These are phyloP conservation scores for Amoebophrya sp. DNA, from an alignment of 169 alveolate species.

Conservation along the genomic window DNA sequence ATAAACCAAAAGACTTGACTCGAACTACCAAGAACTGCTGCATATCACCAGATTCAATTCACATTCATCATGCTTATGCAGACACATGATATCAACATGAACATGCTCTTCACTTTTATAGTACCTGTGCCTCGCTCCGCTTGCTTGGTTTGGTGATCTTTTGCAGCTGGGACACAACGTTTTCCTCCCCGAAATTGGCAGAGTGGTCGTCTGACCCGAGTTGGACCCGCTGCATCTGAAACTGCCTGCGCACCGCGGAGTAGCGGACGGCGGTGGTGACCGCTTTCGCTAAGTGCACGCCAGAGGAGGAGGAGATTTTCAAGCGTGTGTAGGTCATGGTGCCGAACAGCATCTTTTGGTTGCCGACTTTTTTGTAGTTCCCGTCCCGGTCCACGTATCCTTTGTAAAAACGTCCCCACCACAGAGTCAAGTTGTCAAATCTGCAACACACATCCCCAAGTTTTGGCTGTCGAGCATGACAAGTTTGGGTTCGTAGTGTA, in stretches of 20 bases:
- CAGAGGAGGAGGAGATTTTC: slow-evolving; percentile 39
- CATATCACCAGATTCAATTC: too few relatives aligned
- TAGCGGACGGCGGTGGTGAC: slow-evolving; percentile 43
- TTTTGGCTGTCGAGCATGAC: too few relatives aligned
- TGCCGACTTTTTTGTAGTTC: slow-evolving; percentile 30
- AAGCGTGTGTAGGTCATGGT: slow-evolving; percentile 52
- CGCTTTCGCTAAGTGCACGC: slow-evolving; percentile 47
- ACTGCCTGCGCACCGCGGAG: slow-evolving; percentile 47
- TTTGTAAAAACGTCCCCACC: too few relatives aligned
- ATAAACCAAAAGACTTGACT: too few relatives aligned
- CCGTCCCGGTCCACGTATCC: slow-evolving; percentile 18
- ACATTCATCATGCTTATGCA: too few relatives aligned
- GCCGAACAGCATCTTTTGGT: slow-evolving; percentile 44
- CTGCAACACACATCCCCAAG: too few relatives aligned
- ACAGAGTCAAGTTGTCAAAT: too few relatives aligned
- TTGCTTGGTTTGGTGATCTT: neutral
- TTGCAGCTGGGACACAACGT: neutral
- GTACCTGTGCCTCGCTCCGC: neutral
- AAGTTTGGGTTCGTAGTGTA: too few relatives aligned
- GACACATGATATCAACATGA: too few relatives aligned
- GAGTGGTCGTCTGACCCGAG: neutral
- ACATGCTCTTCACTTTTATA: too few relatives aligned
- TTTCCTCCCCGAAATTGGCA: neutral
- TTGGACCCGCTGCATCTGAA: slow-evolving; percentile 15
- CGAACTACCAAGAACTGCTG: too few relatives aligned